These are phyloP conservation scores for Phanerodontia chrysosporium DNA, from an alignment of 768 basidiomycete genomes.

Conservation along the genomic window DNA sequence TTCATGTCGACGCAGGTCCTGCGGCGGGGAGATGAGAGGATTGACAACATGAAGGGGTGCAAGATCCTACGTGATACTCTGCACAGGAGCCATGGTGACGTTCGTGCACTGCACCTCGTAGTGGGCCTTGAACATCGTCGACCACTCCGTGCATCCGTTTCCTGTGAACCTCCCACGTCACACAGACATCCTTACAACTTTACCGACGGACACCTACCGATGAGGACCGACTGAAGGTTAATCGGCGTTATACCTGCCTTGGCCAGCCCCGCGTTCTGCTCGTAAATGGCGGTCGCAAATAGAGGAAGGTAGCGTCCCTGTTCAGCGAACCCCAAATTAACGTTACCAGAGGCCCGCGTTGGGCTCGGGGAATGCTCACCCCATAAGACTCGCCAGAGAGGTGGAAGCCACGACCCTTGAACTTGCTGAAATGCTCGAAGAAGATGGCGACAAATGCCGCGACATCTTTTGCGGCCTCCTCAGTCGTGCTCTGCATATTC, in stretches of 20 bases:
- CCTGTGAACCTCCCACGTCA: constrained; percentile 14
- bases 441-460: constrained; percentile 66
- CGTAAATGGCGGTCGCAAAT: constrained; percentile 44
- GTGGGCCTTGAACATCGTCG: constrained; percentile 24
- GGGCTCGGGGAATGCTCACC: constrained; percentile 40
- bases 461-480: constrained; percentile 63
- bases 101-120: constrained; percentile 46
- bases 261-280: constrained; percentile 38
- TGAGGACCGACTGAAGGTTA: constrained; percentile 45
- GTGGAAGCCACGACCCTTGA: constrained; percentile 51
- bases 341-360: constrained; percentile 11
- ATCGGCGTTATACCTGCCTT: constrained; percentile 44
- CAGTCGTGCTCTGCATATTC: constrained; percentile 46
- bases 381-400: constrained; percentile 44
- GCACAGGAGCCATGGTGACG: constrained; percentile 32
- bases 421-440: constrained; percentile 64
- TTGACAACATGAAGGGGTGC: neutral
- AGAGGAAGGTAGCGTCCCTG: constrained; percentile 51
- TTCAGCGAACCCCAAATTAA: neutral
- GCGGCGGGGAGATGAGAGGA: neutral
- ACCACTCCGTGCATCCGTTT: constrained; percentile 12
- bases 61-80: constrained; percentile 36
- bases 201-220: constrained; percentile 29
- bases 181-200: neutral
- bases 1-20: constrained; percentile 20